These are phyloP conservation scores for Scutellaria galericulata DNA, from an alignment of 257 asterid genomes.

Conservation along the genomic window DNA sequence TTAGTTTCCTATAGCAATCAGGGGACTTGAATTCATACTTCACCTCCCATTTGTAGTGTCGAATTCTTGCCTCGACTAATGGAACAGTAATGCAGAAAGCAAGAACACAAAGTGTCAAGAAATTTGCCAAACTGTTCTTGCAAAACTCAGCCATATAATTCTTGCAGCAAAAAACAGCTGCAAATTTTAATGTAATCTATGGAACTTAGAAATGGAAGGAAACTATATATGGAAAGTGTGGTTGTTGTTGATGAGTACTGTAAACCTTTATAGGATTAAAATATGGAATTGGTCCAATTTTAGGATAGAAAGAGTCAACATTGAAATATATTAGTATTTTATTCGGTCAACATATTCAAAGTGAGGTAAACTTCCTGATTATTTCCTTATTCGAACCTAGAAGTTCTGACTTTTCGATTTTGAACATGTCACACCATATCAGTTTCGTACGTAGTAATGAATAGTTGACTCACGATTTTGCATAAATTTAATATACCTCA, in stretches of 20 bases:
- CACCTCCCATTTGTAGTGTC: slow-evolving; percentile 80
- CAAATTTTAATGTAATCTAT: no score
- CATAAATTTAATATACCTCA: no score
- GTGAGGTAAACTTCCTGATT: not conserved
- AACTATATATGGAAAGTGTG: no score
- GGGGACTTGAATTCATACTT: slow-evolving; percentile 83
- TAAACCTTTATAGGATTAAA: no score
- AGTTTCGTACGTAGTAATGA: not conserved
- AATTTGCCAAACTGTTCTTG: slow-evolving; percentile 4
- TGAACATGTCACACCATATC: not conserved
- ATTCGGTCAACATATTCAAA: not conserved
- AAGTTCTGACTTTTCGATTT: no score
- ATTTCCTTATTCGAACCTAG: not conserved
- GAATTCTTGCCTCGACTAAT: slow-evolving; percentile 52
- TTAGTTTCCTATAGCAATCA: slow-evolving; percentile 72
- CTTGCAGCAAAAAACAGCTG: not conserved
- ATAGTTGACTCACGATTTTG: not conserved
- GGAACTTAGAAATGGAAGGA: no score
- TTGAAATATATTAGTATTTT: not conserved
- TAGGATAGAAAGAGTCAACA: not conserved
- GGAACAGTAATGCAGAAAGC: not conserved
- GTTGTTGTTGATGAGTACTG: not conserved
- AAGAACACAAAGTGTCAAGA: slow-evolving; percentile 12
- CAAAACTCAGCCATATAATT: slow-evolving; percentile 23
- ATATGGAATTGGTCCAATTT: not conserved